Evolutionary conservation across 257 asterid genomes (phyloP).

Genomic region (Phtheirospermum japonicum): DNA sequence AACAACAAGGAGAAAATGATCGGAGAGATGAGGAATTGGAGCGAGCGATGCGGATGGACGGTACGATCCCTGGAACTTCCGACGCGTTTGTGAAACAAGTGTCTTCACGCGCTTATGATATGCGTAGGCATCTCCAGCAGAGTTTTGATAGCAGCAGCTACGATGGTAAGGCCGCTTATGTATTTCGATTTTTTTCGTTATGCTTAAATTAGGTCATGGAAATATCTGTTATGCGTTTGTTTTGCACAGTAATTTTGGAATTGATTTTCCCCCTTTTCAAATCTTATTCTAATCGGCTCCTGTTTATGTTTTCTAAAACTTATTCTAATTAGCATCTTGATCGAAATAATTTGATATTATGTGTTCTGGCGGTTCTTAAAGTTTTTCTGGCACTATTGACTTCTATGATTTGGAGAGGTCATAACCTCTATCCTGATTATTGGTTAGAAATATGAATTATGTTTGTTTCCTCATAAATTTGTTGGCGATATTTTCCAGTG

Average conservation of each 20-base stretch:
- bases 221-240: too few relatives aligned
- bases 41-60: conserved; percentile 87
- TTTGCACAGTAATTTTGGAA: too few relatives aligned
- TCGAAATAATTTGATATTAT: not conserved
- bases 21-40: conserved; percentile 78
- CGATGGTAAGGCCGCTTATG: conserved; percentile 52
- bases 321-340: not conserved
- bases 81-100: conserved; percentile 80
- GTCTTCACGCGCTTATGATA: conserved; percentile 86
- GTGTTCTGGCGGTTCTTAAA: not conserved
- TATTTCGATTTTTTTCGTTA: not conserved
- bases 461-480: not conserved
- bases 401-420: not conserved
- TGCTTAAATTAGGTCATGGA: too few relatives aligned
- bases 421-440: too few relatives aligned
- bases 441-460: not conserved
- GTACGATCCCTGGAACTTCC: conserved; percentile 72
- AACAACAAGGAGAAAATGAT: conserved; percentile 36
- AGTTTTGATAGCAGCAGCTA: conserved; percentile 83
- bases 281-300: not conserved
- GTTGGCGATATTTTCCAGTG: too few relatives aligned
- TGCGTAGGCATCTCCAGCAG: conserved; percentile 94
- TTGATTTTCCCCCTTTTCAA: not conserved
- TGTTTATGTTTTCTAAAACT: not conserved
- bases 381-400: not conserved